A percentile compares a stretch with the other conserved stretches of the same genome.
Evolutionary conservation across 2,329 filamentous ascomycete genomes (phyloP).

Genomic region (Aaosphaeria pasadenensis): DNA sequence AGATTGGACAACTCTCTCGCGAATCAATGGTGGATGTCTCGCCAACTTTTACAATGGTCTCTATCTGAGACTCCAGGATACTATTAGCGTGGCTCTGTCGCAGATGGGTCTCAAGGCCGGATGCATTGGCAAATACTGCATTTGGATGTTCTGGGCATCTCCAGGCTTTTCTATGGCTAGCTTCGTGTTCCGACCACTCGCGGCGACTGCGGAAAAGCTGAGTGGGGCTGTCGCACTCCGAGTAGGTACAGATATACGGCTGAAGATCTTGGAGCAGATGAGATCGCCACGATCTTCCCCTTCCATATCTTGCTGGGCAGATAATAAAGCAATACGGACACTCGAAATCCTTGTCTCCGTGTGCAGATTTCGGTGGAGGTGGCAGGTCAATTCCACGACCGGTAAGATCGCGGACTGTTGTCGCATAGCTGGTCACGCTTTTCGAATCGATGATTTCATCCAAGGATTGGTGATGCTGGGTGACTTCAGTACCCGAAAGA

Average conservation of each 20-base stretch:
- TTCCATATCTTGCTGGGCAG: slow-evolving; percentile 35
- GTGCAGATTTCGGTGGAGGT: slow-evolving; percentile 28
- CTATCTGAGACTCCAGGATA: slow-evolving; percentile 25
- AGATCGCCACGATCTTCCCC: slow-evolving; percentile 29
- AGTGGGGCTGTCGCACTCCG: slow-evolving; percentile 22
- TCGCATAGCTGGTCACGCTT: slow-evolving; percentile 36
- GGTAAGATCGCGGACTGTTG: slow-evolving; percentile 32
- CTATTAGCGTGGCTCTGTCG: slow-evolving; percentile 23
- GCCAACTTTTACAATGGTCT: slow-evolving; percentile 27
- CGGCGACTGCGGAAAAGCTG: slow-evolving; percentile 35
- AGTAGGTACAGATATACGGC: slow-evolving; percentile 36
- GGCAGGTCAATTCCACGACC: slow-evolving; percentile 32
- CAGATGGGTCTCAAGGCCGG: slow-evolving; percentile 29
- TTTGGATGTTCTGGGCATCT: slow-evolving; percentile 32
- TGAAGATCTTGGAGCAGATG: slow-evolving; percentile 37
- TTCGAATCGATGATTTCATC: slow-evolving; percentile 35
- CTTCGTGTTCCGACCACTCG: slow-evolving; percentile 38
- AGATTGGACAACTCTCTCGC: slow-evolving; percentile 32
- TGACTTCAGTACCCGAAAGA: slow-evolving; percentile 37
- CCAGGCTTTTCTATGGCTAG: slow-evolving; percentile 35
- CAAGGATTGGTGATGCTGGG: slow-evolving; percentile 33
- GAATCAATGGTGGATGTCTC: slow-evolving; percentile 31
- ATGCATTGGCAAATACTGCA: slow-evolving; percentile 22
- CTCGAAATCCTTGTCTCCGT: slow-evolving; percentile 35
- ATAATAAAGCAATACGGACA: slow-evolving; percentile 40